Evolutionary conservation across 2,329 filamentous ascomycete species (phyloP), one percentile per base, ranked within the genome.

Genomic region (Venturia oleaginea): DNA sequence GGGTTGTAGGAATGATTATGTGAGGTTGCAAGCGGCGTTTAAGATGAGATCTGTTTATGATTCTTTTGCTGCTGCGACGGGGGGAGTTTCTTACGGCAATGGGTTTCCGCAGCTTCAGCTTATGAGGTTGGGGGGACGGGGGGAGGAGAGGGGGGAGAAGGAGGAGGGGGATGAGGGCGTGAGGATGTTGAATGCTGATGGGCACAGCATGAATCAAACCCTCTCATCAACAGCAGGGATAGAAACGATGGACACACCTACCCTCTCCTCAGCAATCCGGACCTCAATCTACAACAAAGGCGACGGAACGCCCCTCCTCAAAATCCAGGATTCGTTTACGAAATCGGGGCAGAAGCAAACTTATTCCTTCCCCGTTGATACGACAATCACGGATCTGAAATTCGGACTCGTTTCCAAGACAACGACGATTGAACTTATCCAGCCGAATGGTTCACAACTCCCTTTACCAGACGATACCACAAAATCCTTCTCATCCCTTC

Each of bases 351-450:
- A 43, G 27, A 60, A 43, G 42, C n/a, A 42, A 37, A 57, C 27
- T 2, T 60, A 60, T 24, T n/a, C 59, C 4, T 60, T 60, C 40
- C 59, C 59, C n/a, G 32, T 60, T 6, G 59, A 60, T n/a, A 40
- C n/a, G 5, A 37, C 59, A 5, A 60, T 60, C 22, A 27, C 3
- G 8, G 59, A 60, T 2, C 15, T 60, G 37, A 60, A 60, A 60
- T 42, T 60, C 34, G 34, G 37, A 10, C 59, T 60, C 34, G 37
- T 40, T 37, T 40, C 59, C 1, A 32, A 27, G 15, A 24, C 8
- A n/a, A 43, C 59, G 0, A 27, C 40, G 0, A 40, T 60, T 3
- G 27, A 11, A 6, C 13, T 60, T 19, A 40, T 43, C n/a, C 30
- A 60, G 22, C 59, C 59, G 11, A 40, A 40, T 7, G 59, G 59